Evolutionary conservation across 2,329 filamentous ascomycete species (phyloP), one percentile per base, ranked within the genome.

Genomic region (Colletotrichum agaves): DNA sequence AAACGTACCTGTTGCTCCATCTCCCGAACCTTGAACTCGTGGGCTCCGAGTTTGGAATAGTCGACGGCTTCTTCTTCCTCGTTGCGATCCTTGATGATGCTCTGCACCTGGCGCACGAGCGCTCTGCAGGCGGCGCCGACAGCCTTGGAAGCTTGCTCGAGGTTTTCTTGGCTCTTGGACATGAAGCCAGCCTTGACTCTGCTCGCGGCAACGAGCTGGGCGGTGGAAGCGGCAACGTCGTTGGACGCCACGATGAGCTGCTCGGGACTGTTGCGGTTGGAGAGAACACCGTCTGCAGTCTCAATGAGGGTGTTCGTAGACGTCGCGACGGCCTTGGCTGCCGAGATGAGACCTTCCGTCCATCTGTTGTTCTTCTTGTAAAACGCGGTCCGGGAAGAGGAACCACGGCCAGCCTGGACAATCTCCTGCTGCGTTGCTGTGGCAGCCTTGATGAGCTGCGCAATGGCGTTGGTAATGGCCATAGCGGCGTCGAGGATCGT

Each of bases 321-420:
- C 2, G 88, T 87, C 3, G 96, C 96, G 17, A 99, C 96, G 1
- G 96, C 96, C 82, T 99, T 99, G 71, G 96, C 95, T 0, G 96
- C 96, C 41, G 93, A 97, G 77, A 99, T 98, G 69, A 99, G 89
- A 53, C 96, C 96, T 77, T 99, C 96, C 0, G 96, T 99, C 96
- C 96, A 99, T 59, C 96, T 89, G 82, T 98, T 99, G 87, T 99
- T 98, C 85, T 98, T 98, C 87, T 98, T 98, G 90, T 99, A 99
- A 80, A 99, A 99, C 23, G 94, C 94, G 2, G 94, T 97, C 65
- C 91, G 88, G 49, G 93, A 97, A 58, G 93, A 93, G 27, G 91
- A 92, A 39, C 96, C 96, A 19, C 93, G 91, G 7, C 96, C 96
- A 70, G 97, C 93, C 71, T 94, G 91, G 47, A 99, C 96, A 76